Percentiles rank a stretch among this genome's conserved stretches.
Evolutionary conservation across 2,329 filamentous ascomycete species (phyloP).

Genomic region (Xylariales sp.): DNA sequence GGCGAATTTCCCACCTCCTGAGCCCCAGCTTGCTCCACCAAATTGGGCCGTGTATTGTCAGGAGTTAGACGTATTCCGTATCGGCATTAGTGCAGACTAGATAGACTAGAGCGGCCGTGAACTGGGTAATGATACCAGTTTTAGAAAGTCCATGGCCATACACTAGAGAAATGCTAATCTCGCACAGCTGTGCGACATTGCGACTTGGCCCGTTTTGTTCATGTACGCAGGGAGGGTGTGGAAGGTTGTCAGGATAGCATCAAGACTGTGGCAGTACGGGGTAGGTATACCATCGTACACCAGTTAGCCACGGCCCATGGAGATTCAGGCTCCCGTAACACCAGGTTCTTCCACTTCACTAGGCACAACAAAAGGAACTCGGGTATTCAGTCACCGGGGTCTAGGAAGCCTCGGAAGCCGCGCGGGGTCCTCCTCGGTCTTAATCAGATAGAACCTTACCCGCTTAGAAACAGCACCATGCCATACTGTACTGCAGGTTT

Average conservation of each 20-base stretch:
- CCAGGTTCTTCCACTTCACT: background rate
- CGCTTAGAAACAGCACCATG: background rate
- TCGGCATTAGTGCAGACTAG: slow-evolving; percentile 15
- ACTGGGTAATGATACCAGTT: slow-evolving; percentile 21
- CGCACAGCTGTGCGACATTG: slow-evolving; percentile 34
- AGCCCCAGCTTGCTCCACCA: slow-evolving; percentile 32
- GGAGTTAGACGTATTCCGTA: slow-evolving; percentile 32
- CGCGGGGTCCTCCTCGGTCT: slow-evolving; percentile 19
- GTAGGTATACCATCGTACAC: background rate
- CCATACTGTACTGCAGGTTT: slow-evolving; percentile 1
- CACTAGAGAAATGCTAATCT: slow-evolving; percentile 34
- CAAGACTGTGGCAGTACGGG: slow-evolving; percentile 17
- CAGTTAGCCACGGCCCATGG: background rate
- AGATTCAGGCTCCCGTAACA: background rate
- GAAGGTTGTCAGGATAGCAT: slow-evolving; percentile 20
- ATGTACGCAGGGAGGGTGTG: slow-evolving; percentile 12
- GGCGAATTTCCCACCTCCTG: slow-evolving; percentile 28
- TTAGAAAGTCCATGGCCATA: slow-evolving; percentile 27
- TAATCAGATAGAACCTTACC: slow-evolving; percentile 19
- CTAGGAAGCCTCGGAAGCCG: slow-evolving; percentile 29
- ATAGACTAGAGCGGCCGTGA: slow-evolving; percentile 13
- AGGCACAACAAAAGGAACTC: slow-evolving; percentile 1
- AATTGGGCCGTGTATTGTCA: slow-evolving; percentile 22
- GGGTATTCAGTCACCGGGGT: slow-evolving; percentile 22
- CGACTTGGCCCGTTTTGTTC: slow-evolving; percentile 28